Base-by-base conservation (phyloP, 1,139 yeast species). In the Geotrichum macrosporum region DNA sequence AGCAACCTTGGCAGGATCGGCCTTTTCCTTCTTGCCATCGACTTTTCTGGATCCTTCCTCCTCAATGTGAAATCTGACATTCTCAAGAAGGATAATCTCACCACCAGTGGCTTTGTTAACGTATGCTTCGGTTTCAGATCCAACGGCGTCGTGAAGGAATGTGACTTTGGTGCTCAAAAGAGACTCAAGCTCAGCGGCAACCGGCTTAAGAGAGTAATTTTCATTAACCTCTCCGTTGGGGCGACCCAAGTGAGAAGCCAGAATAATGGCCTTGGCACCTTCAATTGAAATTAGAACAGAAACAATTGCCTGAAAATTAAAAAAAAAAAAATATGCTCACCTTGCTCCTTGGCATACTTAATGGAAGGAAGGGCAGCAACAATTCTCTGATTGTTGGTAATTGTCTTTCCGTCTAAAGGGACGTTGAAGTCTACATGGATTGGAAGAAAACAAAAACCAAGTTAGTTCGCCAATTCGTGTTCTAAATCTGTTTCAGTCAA, bases 301-400 rank as follows among this genome's bases (percentile, higher is more conserved):
- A 30, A 13, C 18, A 37, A 37, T 47, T 30, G 48, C 26, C 6
- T 24, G 13, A n/a, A 13, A 4, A 18, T 27, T 20, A 33, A n/a
- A 27, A 13, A 24, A n/a, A 3, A 8, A 19, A 27, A 12, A 35
- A 19, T 18, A n/a, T 15, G 32, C 46, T 20, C 33, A 58, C 66
- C 68, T 50, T 88, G 81, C 64, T 85, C 89, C 68, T 84, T 73
- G 50, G 92, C 96, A 67, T 88, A 88, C 73, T 89, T 73, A 75
- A 89, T 89, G 58, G 97, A 88, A 69, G 97, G 97, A 63, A 89
- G 75, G 57, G 97, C 97, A 68, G 96, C 97, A 61, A 87, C 96
- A 68, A 89, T 92, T 74, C 97, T 83, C 76, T 89, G 96, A 75
- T 89, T 89, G 81, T 92, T 89, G 76, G 97, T 92, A 78, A 89